Conservation (phyloP, 148 eudicot genomes). For the Bassia scoparia region DNA sequence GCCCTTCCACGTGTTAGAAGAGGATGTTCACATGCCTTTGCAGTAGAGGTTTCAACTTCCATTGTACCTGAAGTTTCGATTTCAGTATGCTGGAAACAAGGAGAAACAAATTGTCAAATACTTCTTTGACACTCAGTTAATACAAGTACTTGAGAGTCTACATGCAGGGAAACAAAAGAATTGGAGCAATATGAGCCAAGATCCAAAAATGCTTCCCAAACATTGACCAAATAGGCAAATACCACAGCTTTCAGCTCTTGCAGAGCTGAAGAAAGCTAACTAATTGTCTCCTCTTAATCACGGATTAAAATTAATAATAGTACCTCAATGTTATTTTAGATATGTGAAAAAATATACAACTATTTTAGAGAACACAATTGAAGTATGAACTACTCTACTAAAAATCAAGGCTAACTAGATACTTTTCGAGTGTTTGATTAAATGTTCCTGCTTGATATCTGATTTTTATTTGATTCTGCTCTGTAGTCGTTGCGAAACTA, state of each 20-base stretch:
- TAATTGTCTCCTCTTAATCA: too few species aligned
- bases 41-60: constrained; percentile 25
- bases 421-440: too few species aligned
- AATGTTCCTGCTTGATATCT: too few species aligned
- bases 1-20: constrained; percentile 72
- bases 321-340: too few species aligned
- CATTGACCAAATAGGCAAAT: neutral
- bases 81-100: constrained; percentile 32
- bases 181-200: neutral
- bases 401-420: too few species aligned
- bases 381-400: too few species aligned
- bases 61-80: constrained; percentile 42
- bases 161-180: neutral
- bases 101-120: neutral
- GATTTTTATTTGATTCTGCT: too few species aligned
- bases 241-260: neutral
- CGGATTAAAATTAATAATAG: too few species aligned
- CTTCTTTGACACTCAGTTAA: neutral
- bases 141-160: neutral
- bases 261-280: too few species aligned
- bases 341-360: too few species aligned
- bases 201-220: neutral
- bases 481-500: too few species aligned
- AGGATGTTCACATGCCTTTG: constrained; percentile 24
- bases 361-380: too few species aligned